Evolutionary conservation across 129 eudicot species (phyloP).

Genomic region (Arctium minus): DNA sequence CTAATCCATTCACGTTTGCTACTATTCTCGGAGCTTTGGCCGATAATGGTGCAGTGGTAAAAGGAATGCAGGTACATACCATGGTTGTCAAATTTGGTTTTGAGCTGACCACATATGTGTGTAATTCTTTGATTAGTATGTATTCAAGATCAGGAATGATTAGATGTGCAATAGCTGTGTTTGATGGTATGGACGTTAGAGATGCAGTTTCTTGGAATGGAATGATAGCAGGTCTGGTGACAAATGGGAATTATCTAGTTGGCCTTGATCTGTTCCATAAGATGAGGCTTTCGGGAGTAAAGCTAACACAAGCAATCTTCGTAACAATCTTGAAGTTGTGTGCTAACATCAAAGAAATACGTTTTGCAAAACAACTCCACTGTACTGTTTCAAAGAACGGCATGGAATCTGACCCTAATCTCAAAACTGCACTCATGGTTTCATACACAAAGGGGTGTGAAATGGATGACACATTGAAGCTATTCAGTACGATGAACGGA

Average conservation of each 20-base stretch:
- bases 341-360: slow-evolving; percentile 54
- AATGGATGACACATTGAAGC: slow-evolving; percentile 58
- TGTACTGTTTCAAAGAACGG: slow-evolving; percentile 51
- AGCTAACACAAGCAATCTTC: slow-evolving; percentile 48
- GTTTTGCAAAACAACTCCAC: slow-evolving; percentile 63
- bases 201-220: slow-evolving; percentile 81
- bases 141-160: slow-evolving; percentile 68
- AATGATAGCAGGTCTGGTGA: slow-evolving; percentile 69
- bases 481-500: slow-evolving; percentile 37
- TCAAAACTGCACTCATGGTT: slow-evolving; percentile 73
- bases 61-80: slow-evolving; percentile 73
- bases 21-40: slow-evolving; percentile 76
- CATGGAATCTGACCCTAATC: slow-evolving; percentile 45
- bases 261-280: slow-evolving; percentile 60
- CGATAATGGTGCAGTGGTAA: slow-evolving; percentile 47
- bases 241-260: slow-evolving; percentile 52
- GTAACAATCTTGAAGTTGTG: slow-evolving; percentile 57
- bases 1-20: slow-evolving; percentile 75
- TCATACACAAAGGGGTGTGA: slow-evolving; percentile 55
- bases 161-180: slow-evolving; percentile 50
- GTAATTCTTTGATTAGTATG: slow-evolving; percentile 80
- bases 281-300: slow-evolving; percentile 55
- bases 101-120: slow-evolving; percentile 53
- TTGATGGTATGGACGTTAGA: slow-evolving; percentile 48
- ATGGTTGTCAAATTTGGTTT: slow-evolving; percentile 72